Percentiles rank a stretch among this genome's conserved stretches.
Conservation (phyloP, 805 yeast species). For the Brettanomyces bruxellensis region DNA sequence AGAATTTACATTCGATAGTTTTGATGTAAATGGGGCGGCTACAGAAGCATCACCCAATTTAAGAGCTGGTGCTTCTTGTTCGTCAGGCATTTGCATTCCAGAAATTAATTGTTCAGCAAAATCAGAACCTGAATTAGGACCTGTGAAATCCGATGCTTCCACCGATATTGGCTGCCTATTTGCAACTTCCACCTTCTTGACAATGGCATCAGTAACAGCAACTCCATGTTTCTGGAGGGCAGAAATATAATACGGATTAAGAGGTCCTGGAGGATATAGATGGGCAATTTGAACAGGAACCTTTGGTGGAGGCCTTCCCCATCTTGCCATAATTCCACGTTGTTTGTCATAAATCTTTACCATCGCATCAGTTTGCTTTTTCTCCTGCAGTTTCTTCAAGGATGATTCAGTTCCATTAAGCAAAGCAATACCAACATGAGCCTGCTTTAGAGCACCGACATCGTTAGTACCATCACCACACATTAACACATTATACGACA, state of each 20-base stretch:
- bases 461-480: conserved; percentile 99
- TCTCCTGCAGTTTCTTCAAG: conserved; percentile 79
- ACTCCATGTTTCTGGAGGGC: conserved; percentile 84
- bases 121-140: conserved; percentile 17
- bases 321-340: conserved; percentile 62
- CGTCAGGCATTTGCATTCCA: conserved; percentile 40
- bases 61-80: conserved; percentile 82
- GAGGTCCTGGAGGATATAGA: conserved; percentile 90
- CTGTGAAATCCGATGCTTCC: conserved; percentile 16
- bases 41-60: conserved; percentile 98
- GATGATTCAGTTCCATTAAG: conserved; percentile 95
- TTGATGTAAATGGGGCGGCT: conserved; percentile 98
- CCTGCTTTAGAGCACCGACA: conserved; percentile 98
- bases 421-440: conserved; percentile 96
- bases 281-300: conserved; percentile 88
- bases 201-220: conserved; percentile 66
- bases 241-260: conserved; percentile 77
- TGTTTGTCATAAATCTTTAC: conserved; percentile 76
- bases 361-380: conserved; percentile 55
- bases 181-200: conserved; percentile 48
- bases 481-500: conserved; percentile 93
- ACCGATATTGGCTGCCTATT: conserved; percentile 19
- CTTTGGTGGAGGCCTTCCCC: conserved; percentile 80
- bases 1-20: conserved; percentile 82
- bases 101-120: conserved; percentile 61